Base-by-base conservation (phyloP, 257 asterid species). In the Gentiana macrophylla region DNA sequence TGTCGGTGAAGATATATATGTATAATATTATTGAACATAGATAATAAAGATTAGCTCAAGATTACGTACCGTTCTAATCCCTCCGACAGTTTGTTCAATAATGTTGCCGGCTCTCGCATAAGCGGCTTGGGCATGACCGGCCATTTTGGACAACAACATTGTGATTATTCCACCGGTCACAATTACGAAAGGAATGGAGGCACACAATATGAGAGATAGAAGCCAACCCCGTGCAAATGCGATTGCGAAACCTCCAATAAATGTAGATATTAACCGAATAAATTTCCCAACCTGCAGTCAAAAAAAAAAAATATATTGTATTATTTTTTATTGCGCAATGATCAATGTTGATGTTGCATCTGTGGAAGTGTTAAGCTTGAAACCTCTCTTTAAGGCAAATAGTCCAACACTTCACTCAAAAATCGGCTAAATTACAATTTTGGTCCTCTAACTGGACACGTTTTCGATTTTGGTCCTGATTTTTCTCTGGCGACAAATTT, bases 161-260 rank as follows among this genome's bases (percentile, higher is more conserved):
- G 86, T 49, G 61, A 64, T 48, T 37, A 32, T 13, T 33, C 75
- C 79, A 38, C 83, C 95, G 50, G 72, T 77, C 15, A 74, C 8
- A 9, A 57, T 74, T 8, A 82, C 72, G 46, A 65, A 65, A 45
- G 92, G 92, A 7, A 67, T 60, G 35, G 83, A 71, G 12, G 76
- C 49, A 37, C 52, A 54, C 57, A 84, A 32, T 10, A 84, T 79
- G 6, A 79, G 33, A 4, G 94, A 56, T 35, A 84, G 68, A 35
- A 64, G 79, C 94, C 87, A 79, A 8, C 94, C 94, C 63, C 69
- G 73, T n/a, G 45, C 34, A 60, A 81, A 81, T 10, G 85, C 94
- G 4, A 84, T 56, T 7, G 65, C 32, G 55, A 84, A 84, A 24
- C 90, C 91, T 56, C 85, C 76, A 37, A 84, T 9, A 60, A 84